Base-by-base conservation (phyloP, 176 grass and related monocot genomes). In the Aechmea fasciata region DNA sequence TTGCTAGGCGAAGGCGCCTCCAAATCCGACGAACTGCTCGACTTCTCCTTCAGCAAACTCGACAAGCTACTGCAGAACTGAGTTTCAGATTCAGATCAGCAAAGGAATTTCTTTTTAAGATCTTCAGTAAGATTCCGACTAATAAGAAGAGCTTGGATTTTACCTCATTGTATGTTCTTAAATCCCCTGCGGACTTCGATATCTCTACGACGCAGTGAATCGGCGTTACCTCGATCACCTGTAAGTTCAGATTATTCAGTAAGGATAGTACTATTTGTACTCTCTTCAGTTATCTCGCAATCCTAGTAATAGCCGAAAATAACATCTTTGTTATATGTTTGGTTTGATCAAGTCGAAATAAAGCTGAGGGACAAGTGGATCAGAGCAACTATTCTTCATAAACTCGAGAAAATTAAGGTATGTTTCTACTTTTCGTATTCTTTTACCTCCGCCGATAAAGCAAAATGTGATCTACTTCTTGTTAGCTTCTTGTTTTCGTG, bases 1-100 rank as follows among this genome's bases (percentile, higher is more conserved):
- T 22, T 10, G 11, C 10, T 55, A 52, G 23, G 29, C 10, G n/a
- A 9, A 3, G 14, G 52, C 47, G 52, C 66, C 67, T 75, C 64
- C 49, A 73, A 74, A 51, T 76, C 20, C 23, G 54, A 78, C 61
- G 75, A 28, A 63, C 64, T 79, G 28, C 64, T 13, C 28, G 47
- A 61, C 20, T 73, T 76, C 18, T 70, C 69, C 50, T 73, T 87
- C 1, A 95, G 84, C 49, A 83, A 80, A 53, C 47, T 83, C 3
- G 73, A 81, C 61, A 87, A 57, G 63, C 66, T 90, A 69, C 53
- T 69, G 70, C 91, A 90, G 72, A 85, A 96, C 87, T 87, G 79
- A 3, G 6, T 61, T 62, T 73, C 15, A 47, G 2, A 24, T 10
- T 50, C 3, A 50, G 8, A 63, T 73, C 2, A 50, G 54, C 11